phyloP scores from a whole-genome alignment of 179 eudicot species.

The Spinacia oleracea region DNA sequence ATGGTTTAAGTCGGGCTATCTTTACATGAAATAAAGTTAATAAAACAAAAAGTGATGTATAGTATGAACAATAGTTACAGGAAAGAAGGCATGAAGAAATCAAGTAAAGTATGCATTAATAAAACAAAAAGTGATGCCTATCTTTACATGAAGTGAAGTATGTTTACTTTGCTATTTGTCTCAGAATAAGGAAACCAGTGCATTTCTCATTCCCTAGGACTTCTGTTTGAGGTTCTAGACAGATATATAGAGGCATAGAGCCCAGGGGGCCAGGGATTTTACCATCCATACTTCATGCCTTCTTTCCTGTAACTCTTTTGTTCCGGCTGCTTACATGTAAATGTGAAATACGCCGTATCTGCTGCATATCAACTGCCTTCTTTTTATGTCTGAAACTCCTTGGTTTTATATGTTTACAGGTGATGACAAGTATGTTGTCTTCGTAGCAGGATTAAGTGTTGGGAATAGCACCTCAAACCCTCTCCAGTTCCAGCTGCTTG shows the following conservation, averaged over 20 bases:
- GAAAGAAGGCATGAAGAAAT: too few species aligned
- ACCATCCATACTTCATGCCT: neutral
- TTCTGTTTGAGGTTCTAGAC: neutral
- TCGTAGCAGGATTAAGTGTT: conserved; percentile 72
- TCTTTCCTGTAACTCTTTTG: neutral
- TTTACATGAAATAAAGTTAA: too few species aligned
- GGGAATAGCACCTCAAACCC: conserved; percentile 78
- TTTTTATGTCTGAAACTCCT: conserved; percentile 17
- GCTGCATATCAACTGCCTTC: neutral
- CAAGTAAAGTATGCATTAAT: neutral
- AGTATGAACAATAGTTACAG: too few species aligned
- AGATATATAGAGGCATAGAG: neutral
- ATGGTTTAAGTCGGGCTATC: neutral
- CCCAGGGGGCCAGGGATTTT: too few species aligned
- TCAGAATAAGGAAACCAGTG: neutral
- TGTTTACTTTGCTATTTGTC: neutral
- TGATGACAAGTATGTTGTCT: conserved; percentile 86
- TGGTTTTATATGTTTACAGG: conserved; percentile 39
- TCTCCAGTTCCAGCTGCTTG: conserved; percentile 82
- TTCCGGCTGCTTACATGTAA: neutral
- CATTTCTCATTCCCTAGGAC: neutral
- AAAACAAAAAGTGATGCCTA: neutral
- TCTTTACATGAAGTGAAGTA: too few species aligned
- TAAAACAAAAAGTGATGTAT: too few species aligned
- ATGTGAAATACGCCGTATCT: neutral